phyloP scores from a whole-genome alignment of 352 stramenopile genomes.

The Phytophthora cajani region DNA sequence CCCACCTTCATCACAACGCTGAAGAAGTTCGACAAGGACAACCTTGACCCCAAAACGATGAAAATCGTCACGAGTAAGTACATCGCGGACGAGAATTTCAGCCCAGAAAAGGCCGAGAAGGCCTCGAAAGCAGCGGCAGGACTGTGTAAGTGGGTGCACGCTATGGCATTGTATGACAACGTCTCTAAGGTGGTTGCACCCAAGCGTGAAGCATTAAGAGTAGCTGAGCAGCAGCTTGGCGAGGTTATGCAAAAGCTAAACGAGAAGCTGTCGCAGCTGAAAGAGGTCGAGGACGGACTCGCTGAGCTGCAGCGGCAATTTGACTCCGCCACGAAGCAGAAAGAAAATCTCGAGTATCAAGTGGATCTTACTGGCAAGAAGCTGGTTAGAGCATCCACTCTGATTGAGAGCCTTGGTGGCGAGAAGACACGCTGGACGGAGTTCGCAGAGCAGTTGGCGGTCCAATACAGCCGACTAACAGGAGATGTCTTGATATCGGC shows the following conservation, averaged over 20 bases:
- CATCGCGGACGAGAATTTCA: constrained; percentile 93
- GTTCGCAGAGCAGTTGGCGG: constrained; percentile 81
- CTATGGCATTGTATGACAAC: constrained; percentile 94
- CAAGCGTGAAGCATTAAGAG: constrained; percentile 88
- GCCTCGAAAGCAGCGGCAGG: constrained; percentile 93
- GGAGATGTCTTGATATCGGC: constrained; percentile 93
- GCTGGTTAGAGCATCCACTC: constrained; percentile 89
- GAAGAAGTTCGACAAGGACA: constrained; percentile 93
- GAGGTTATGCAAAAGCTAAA: constrained; percentile 92
- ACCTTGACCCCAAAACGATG: constrained; percentile 89
- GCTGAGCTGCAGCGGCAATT: constrained; percentile 89
- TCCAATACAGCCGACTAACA: constrained; percentile 90
- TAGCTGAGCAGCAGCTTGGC: constrained; percentile 86
- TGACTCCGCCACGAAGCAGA: constrained; percentile 89
- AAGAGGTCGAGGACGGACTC: constrained; percentile 92
- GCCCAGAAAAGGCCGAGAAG: constrained; percentile 92
- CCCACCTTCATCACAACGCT: constrained; percentile 92
- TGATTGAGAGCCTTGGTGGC: constrained; percentile 93
- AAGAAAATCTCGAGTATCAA: constrained; percentile 92
- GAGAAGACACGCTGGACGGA: constrained; percentile 93
- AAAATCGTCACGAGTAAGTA: constrained; percentile 91
- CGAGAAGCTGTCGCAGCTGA: constrained; percentile 90
- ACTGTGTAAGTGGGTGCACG: constrained; percentile 94
- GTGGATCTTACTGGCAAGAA: constrained; percentile 95
- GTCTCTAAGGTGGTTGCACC: constrained; percentile 94